These are phyloP conservation scores for Pachysolen tannophilus DNA, from an alignment of 805 yeast species.

Conservation along the genomic window DNA sequence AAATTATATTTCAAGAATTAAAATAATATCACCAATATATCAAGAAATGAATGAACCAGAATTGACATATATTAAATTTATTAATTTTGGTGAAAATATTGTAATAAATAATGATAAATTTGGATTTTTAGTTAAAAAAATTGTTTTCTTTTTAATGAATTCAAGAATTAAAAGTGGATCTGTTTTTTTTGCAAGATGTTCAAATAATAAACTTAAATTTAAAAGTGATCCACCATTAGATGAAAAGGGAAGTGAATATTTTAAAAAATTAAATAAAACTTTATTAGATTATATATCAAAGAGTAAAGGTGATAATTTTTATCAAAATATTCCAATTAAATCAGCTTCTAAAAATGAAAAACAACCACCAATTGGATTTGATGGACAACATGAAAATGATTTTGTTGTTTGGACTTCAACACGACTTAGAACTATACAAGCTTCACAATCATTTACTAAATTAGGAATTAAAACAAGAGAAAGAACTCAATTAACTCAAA, in stretches of 20 bases:
- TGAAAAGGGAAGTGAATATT: constrained; percentile 62
- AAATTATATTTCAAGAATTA: constrained; percentile 71
- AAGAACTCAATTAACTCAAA: constrained; percentile 76
- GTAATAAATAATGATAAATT: constrained; percentile 73
- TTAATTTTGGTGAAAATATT: constrained; percentile 83
- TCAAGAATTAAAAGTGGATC: constrained; percentile 80
- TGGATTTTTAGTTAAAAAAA: constrained; percentile 86
- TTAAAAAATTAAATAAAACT: constrained; percentile 54
- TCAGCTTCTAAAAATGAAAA: constrained; percentile 11
- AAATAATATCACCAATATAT: constrained; percentile 58
- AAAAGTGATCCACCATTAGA: constrained; percentile 78
- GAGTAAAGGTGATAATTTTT: constrained; percentile 24
- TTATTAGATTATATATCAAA: constrained; percentile 28
- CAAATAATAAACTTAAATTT: constrained; percentile 47
- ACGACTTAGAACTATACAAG: constrained; percentile 72
- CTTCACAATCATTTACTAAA: constrained; percentile 61
- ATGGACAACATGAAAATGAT: constrained; percentile 51
- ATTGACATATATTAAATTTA: constrained; percentile 73
- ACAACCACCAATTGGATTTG: constrained; percentile 35
- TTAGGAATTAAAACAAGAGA: constrained; percentile 60
- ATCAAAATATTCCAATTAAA: constrained; percentile 11
- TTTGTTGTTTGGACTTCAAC: constrained; percentile 95
- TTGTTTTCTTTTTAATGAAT: constrained; percentile 88
- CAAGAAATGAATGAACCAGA: constrained; percentile 59
- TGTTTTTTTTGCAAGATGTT: constrained; percentile 87